These are phyloP conservation scores for Berkeleyomyces rouxiae DNA, from an alignment of 2,329 filamentous ascomycete genomes.

Conservation along the genomic window DNA sequence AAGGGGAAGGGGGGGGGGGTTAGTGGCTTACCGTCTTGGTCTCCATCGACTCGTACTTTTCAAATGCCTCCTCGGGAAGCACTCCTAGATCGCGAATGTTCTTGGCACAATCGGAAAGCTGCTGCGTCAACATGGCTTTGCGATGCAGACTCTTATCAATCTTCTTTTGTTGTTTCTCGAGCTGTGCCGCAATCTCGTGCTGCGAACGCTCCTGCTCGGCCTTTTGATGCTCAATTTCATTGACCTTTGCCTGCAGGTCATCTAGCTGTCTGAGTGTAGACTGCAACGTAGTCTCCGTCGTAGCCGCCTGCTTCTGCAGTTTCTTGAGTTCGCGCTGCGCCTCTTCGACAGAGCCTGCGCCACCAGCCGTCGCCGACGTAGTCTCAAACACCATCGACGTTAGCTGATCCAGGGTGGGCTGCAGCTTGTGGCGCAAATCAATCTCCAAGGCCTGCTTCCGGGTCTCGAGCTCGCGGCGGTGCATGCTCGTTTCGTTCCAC, in stretches of 20 bases:
- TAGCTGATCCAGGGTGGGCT: constrained; percentile 74
- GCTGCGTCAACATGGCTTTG: constrained; percentile 61
- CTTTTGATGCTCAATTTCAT: constrained; percentile 37
- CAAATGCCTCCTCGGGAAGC: constrained; percentile 82
- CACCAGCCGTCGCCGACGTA: constrained; percentile 19
- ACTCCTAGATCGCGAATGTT: constrained; percentile 89
- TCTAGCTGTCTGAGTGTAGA: constrained; percentile 62
- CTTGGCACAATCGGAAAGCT: constrained; percentile 65
- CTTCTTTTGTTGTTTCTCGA: constrained; percentile 72
- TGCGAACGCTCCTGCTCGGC: constrained; percentile 52
- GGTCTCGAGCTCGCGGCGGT: constrained; percentile 60
- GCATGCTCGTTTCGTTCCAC: constrained; percentile 56
- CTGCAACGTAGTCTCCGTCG: constrained; percentile 50
- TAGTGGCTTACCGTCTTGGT: constrained; percentile 47
- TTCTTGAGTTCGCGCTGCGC: constrained; percentile 69
- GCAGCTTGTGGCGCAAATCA: constrained; percentile 76
- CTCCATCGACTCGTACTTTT: constrained; percentile 73
- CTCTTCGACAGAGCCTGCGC: constrained; percentile 50
- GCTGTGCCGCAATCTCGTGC: constrained; percentile 57
- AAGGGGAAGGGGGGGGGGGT: background rate
- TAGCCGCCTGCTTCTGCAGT: constrained; percentile 48
- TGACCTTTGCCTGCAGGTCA: constrained; percentile 31
- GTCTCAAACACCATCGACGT: constrained; percentile 58
- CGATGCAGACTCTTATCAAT: constrained; percentile 88
- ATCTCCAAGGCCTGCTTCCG: constrained; percentile 72